Evolutionary conservation across 257 asterid species (phyloP).

Genomic region (Phtheirospermum japonicum): DNA sequence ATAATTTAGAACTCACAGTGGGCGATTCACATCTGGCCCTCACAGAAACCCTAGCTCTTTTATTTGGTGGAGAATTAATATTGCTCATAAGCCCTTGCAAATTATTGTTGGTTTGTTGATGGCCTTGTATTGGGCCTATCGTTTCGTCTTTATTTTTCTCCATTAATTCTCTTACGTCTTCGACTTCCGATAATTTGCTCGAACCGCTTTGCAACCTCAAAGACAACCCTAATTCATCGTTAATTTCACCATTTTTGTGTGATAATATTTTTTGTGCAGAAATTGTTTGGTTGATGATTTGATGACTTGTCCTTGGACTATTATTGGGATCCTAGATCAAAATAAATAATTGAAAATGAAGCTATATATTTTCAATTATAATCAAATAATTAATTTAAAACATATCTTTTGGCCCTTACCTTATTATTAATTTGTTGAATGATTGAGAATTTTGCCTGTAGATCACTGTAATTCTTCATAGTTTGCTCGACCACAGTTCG

Average conservation of each 20-base stretch:
- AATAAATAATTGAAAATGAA: not conserved
- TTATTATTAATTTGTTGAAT: slow-evolving; percentile 41
- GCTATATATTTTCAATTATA: not conserved
- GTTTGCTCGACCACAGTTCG: slow-evolving; percentile 61
- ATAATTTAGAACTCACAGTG: slow-evolving; percentile 53
- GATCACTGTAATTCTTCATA: slow-evolving; percentile 59
- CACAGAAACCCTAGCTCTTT: slow-evolving; percentile 96
- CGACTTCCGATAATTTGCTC: slow-evolving; percentile 5
- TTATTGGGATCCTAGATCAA: slow-evolving; percentile 37
- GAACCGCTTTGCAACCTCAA: slow-evolving; percentile 49
- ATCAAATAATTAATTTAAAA: not conserved
- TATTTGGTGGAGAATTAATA: slow-evolving; percentile 45
- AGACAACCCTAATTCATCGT: slow-evolving; percentile 60
- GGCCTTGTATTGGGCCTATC: slow-evolving; percentile 19
- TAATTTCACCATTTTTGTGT: slow-evolving; percentile 15
- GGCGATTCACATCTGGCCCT: slow-evolving; percentile 95
- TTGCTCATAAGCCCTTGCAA: slow-evolving; percentile 44
- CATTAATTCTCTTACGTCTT: not conserved
- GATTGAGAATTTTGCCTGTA: slow-evolving; percentile 45
- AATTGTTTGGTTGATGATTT: too few species aligned
- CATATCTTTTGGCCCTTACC: slow-evolving; percentile 26
- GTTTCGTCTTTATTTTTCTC: slow-evolving; percentile 31
- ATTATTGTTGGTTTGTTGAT: slow-evolving; percentile 33
- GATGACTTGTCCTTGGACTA: not conserved
- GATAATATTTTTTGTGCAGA: slow-evolving; percentile 10